Base-by-base conservation (phyloP, 495 filamentous ascomycete species). In the Penicillium daleae region DNA sequence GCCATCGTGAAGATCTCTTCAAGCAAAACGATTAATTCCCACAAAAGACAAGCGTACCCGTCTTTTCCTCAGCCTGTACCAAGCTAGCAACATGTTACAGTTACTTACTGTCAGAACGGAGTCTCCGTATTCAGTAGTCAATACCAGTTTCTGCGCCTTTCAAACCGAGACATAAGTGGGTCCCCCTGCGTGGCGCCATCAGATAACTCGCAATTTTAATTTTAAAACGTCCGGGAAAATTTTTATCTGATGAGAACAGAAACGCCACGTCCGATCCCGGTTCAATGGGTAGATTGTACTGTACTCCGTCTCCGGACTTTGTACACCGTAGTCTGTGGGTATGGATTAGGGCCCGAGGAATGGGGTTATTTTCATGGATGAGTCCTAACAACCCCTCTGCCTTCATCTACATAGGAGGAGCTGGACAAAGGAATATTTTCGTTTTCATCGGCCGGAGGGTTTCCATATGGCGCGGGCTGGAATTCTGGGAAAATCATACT, bases 161-260 rank as follows among this genome's bases (percentile, higher is more conserved):
- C 12, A 29, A 61, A 35, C 62, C 62, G 56, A 64, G 65, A 64
- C 62, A 61, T 15, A 31, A 50, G 64, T 69, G 69, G 61, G 60
- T 60, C 66, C 53, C n/a, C 0, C 55, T 50, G 62, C 44, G 70
- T 73, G 71, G 71, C 62, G 68, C 68, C 60, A 74, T 74, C 72
- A 74, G 72, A 74, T 74, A 74, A 74, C 59, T 42, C 42, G 44
- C 10, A 50, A 4, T n/a, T 15, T 54, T 24, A 12, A 46, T 46
- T 9, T 46, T 3, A 46, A 46, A 24, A 42, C 12, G 5, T 8
- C 21, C 10, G 19, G 19, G 21, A 32, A 44, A 60, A 42, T 66
- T 72, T 72, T 74, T 74, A 74, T 74, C 72, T 72, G 70, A 74
- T 74, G 62, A 57, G 49, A 62, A 40, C 22, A 15, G 12, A 19